phyloP scores from a whole-genome alignment of 1,139 yeast species.

The Pichia sp. region DNA sequence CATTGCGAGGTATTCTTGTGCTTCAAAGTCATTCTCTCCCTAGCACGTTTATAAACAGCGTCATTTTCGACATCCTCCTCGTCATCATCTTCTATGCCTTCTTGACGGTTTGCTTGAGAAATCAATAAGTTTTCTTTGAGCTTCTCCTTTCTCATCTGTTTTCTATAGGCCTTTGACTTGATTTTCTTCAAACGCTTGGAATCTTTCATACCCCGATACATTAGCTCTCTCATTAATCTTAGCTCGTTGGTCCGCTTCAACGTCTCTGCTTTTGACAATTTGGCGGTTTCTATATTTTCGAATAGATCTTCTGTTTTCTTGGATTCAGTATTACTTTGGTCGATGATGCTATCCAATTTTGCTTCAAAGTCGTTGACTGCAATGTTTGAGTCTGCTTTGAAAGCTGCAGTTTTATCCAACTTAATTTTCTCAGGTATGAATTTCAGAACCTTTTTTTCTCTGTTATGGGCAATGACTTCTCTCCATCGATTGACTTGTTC shows the following conservation, averaged over 20 bases:
- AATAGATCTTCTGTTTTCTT: conserved; percentile 67
- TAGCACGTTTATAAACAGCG: conserved; percentile 69
- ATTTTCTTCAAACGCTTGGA: conserved; percentile 90
- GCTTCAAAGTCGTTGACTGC: conserved; percentile 63
- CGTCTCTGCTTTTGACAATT: conserved; percentile 76
- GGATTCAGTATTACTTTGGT: conserved; percentile 70
- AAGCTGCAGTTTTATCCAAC: conserved; percentile 46
- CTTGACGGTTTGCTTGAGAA: conserved; percentile 30
- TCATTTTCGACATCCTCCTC: conserved; percentile 51
- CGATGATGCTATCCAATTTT: conserved; percentile 57
- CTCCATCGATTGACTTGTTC: conserved; percentile 87
- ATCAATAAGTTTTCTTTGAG: conserved; percentile 64
- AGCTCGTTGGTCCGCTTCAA: conserved; percentile 74
- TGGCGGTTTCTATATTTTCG: conserved; percentile 83
- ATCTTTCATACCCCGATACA: conserved; percentile 91
- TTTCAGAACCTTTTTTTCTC: conserved; percentile 78
- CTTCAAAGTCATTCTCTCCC: conserved; percentile 85
- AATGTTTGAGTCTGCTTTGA: conserved; percentile 43
- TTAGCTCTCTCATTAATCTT: conserved; percentile 87
- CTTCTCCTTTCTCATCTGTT: conserved; percentile 81
- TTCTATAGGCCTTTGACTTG: conserved; percentile 85
- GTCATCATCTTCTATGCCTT: conserved; percentile 46
- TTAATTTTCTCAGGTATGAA: conserved; percentile 55
- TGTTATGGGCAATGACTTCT: conserved; percentile 70
- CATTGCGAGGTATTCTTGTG: conserved; percentile 86